A percentile compares a stretch with the other conserved stretches of the same genome.
Conservation (phyloP, 2,329 filamentous ascomycete genomes). For the Ophiocordyceps robertsii region DNA sequence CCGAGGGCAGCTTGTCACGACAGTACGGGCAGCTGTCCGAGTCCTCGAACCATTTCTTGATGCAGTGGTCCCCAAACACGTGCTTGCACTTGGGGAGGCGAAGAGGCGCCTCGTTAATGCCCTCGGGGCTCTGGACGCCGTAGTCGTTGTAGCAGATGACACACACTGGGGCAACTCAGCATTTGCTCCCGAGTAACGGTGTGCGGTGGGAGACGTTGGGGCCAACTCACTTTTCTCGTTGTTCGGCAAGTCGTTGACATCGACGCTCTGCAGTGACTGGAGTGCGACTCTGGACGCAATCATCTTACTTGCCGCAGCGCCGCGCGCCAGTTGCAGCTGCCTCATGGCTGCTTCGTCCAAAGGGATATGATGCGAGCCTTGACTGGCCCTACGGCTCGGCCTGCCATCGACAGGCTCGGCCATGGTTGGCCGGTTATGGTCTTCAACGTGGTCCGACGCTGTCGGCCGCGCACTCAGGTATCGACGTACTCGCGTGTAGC, state of each 20-base stretch:
- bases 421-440: not conserved
- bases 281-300: constrained; percentile 35
- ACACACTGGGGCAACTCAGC: constrained; percentile 29
- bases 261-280: constrained; percentile 30
- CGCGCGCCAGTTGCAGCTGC: constrained; percentile 31
- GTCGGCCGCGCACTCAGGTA: constrained; percentile 9
- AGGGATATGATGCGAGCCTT: not conserved
- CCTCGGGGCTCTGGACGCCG: constrained; percentile 42
- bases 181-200: not conserved
- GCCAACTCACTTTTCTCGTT: constrained; percentile 31
- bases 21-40: constrained; percentile 52
- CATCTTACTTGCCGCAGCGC: constrained; percentile 26
- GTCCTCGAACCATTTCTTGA: constrained; percentile 52
- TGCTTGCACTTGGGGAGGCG: constrained; percentile 50
- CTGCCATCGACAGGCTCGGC: not conserved
- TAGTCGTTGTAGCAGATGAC: constrained; percentile 54
- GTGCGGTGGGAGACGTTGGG: not conserved
- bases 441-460: constrained; percentile 10
- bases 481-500: constrained; percentile 13
- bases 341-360: constrained; percentile 21
- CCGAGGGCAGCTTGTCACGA: constrained; percentile 44
- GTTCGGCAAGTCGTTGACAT: constrained; percentile 28
- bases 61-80: constrained; percentile 49
- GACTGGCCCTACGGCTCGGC: not conserved
- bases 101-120: constrained; percentile 40